A percentile compares a stretch with the other conserved stretches of the same genome.
Conservation (phyloP, 768 basidiomycete genomes). For the Leccinum olivaceopallidum region DNA sequence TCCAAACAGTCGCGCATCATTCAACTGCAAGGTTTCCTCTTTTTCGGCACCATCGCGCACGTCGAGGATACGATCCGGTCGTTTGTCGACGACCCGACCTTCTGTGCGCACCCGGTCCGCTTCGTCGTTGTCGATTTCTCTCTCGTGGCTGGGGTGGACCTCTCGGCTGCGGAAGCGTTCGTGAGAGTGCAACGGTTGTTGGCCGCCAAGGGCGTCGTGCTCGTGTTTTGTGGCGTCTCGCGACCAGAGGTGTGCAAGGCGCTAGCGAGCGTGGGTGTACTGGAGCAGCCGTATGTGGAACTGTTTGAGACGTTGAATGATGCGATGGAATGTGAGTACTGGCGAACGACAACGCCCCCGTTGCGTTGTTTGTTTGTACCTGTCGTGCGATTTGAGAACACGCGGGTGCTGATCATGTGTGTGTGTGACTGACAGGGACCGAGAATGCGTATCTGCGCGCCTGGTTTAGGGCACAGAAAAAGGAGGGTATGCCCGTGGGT, state of each 20-base stretch:
- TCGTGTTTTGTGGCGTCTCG: constrained; percentile 86
- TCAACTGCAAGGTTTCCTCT: constrained; percentile 88
- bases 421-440: constrained; percentile 56
- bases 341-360: background rate
- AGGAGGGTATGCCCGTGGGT: constrained; percentile 48
- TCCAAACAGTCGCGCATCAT: constrained; percentile 89
- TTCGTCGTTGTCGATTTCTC: constrained; percentile 90
- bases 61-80: constrained; percentile 87
- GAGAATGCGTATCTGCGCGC: constrained; percentile 90
- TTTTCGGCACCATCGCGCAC: constrained; percentile 89
- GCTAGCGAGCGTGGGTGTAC: constrained; percentile 73
- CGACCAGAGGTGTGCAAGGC: constrained; percentile 70
- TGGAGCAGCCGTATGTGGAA: constrained; percentile 79
- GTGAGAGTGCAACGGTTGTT: constrained; percentile 87
- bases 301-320: constrained; percentile 81
- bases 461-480: constrained; percentile 70
- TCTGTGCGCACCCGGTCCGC: constrained; percentile 75
- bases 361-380: constrained; percentile 5
- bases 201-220: constrained; percentile 68
- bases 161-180: constrained; percentile 94
- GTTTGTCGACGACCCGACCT: constrained; percentile 68
- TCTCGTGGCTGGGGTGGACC: constrained; percentile 87
- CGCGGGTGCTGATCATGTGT: constrained; percentile 7
- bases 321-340: constrained; percentile 85
- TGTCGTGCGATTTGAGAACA: background rate